Conservation (phyloP, 805 yeast species). For the Suhomyces vadensis region DNA sequence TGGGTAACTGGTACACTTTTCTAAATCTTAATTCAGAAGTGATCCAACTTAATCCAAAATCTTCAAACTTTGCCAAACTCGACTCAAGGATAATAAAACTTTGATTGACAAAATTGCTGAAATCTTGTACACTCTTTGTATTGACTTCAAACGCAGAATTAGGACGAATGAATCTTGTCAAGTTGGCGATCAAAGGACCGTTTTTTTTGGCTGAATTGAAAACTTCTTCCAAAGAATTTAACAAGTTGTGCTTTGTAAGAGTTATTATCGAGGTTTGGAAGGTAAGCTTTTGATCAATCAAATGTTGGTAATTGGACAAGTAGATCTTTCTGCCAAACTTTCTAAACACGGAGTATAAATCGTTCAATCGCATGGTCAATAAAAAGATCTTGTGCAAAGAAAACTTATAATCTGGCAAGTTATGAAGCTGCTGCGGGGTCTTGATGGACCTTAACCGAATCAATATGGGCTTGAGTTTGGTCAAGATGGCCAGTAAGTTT, state of each 20-base stretch:
- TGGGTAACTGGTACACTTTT: conserved; percentile 33
- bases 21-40: conserved; percentile 44
- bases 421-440: conserved; percentile 8
- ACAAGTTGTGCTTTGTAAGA: conserved; percentile 30
- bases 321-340: conserved; percentile 49
- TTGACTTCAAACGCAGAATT: conserved; percentile 36
- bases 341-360: conserved; percentile 48
- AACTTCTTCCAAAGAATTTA: conserved; percentile 34
- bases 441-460: conserved; percentile 22
- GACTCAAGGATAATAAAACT: conserved; percentile 33
- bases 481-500: conserved; percentile 29
- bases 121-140: conserved; percentile 38
- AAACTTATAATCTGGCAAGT: conserved; percentile 36
- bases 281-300: conserved; percentile 44
- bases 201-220: conserved; percentile 50
- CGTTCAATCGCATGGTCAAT: conserved; percentile 48
- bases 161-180: conserved; percentile 47
- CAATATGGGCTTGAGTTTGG: conserved; percentile 21
- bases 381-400: conserved; percentile 50
- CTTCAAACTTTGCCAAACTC: conserved; percentile 32
- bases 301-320: conserved; percentile 43
- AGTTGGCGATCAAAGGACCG: conserved; percentile 48
- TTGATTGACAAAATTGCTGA: conserved; percentile 44
- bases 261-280: conserved; percentile 26
- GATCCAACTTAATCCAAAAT: conserved; percentile 45